phyloP scores from a whole-genome alignment of 768 basidiomycete genomes.

The Termitomyces sp. region DNA sequence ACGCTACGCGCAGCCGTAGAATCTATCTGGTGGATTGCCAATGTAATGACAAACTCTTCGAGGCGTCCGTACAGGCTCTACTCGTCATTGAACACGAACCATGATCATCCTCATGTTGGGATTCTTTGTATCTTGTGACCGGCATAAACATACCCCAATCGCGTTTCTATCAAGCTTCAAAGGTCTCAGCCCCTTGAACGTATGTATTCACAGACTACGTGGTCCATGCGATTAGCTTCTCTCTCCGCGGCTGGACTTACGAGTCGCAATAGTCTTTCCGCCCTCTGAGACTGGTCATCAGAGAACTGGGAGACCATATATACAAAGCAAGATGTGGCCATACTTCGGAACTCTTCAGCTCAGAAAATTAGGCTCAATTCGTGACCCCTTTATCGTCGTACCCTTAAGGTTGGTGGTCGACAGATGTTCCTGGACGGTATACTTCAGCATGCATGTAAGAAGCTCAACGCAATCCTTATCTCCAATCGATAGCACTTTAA shows the following conservation, averaged over 20 bases:
- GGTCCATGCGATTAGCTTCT: not conserved
- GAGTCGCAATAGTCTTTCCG: not conserved
- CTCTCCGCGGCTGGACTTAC: not conserved
- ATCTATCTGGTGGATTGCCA: too few species aligned
- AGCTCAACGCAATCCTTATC: not conserved
- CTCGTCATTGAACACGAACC: not conserved
- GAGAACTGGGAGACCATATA: not conserved
- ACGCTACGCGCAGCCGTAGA: too few species aligned
- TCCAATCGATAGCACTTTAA: not conserved
- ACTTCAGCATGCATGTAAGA: not conserved
- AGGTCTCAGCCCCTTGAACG: not conserved
- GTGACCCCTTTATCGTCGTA: not conserved
- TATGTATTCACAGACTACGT: not conserved
- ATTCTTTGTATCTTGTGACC: constrained; percentile 1
- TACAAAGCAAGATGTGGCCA: not conserved
- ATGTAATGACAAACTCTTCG: not conserved
- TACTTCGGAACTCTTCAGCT: not conserved
- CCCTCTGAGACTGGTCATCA: not conserved
- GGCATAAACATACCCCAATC: not conserved
- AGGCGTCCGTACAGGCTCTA: not conserved
- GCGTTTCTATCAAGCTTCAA: constrained; percentile 1
- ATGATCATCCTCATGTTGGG: not conserved
- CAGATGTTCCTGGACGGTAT: not conserved
- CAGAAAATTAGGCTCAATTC: not conserved
- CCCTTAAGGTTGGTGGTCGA: not conserved